phyloP scores from a whole-genome alignment of 805 yeast genomes.

The Zygosaccharomyces pseudorouxii region DNA sequence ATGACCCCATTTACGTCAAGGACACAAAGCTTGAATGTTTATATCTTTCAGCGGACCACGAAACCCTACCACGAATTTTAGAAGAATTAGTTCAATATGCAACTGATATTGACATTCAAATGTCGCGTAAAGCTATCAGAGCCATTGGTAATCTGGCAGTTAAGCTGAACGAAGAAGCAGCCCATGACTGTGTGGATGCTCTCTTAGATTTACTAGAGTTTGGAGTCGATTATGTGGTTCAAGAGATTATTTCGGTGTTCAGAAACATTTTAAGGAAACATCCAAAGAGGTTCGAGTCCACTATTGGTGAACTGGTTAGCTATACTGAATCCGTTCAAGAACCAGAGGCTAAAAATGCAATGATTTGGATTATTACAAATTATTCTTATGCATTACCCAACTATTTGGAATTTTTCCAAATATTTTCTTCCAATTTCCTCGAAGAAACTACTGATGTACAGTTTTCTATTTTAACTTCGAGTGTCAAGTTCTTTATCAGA shows the following conservation, averaged over 20 bases:
- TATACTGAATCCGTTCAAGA: constrained; percentile 57
- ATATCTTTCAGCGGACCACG: constrained; percentile 65
- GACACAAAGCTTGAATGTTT: constrained; percentile 88
- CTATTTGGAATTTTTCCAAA: constrained; percentile 23
- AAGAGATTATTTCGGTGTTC: constrained; percentile 73
- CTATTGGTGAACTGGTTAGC: constrained; percentile 40
- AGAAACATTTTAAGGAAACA: constrained; percentile 74
- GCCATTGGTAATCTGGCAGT: constrained; percentile 89
- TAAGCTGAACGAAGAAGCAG: constrained; percentile 54
- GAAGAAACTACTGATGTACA: constrained; percentile 75
- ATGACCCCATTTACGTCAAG: constrained; percentile 84
- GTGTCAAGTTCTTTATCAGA: constrained; percentile 60
- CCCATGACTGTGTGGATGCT: constrained; percentile 59
- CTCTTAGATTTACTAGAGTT: constrained; percentile 56
- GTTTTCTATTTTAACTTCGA: constrained; percentile 65
- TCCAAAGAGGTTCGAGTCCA: constrained; percentile 51
- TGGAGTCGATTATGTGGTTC: constrained; percentile 68
- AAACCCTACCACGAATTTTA: constrained; percentile 56
- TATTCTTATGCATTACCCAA: constrained; percentile 45
- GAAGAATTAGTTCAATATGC: constrained; percentile 82
- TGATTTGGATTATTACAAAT: constrained; percentile 83
- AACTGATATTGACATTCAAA: constrained; percentile 76
- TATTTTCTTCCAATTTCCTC: constrained; percentile 41
- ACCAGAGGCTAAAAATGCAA: constrained; percentile 70
- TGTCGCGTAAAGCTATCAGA: constrained; percentile 81